Evolutionary conservation across 2,329 filamentous ascomycete species (phyloP).

Genomic region (Neurospora crassa): DNA sequence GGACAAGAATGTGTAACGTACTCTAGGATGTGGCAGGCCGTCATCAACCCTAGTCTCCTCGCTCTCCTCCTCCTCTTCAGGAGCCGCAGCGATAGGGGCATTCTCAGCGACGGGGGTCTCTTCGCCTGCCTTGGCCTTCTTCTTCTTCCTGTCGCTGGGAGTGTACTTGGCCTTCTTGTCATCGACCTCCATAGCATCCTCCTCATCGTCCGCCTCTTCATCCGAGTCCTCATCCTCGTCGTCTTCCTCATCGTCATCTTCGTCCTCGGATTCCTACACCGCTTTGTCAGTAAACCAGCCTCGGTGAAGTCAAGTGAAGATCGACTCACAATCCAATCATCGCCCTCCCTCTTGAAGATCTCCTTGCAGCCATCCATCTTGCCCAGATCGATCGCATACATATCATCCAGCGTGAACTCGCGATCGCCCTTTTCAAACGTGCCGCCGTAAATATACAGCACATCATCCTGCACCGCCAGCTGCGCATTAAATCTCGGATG

Average conservation of each 20-base stretch:
- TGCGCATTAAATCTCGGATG: constrained; percentile 88
- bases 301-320: constrained; percentile 11
- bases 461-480: constrained; percentile 82
- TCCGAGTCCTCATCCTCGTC: constrained; percentile 39
- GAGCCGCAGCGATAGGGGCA: constrained; percentile 13
- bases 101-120: constrained; percentile 12
- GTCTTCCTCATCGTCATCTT: constrained; percentile 51
- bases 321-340: constrained; percentile 66
- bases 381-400: constrained; percentile 87
- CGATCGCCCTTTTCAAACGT: constrained; percentile 92
- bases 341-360: constrained; percentile 74
- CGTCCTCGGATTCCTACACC: constrained; percentile 45
- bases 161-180: constrained; percentile 34
- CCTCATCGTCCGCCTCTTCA: constrained; percentile 30
- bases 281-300: constrained; percentile 1
- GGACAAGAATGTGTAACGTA: constrained; percentile 23
- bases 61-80: constrained; percentile 37
- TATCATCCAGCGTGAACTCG: constrained; percentile 91
- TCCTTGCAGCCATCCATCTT: constrained; percentile 92
- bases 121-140: constrained; percentile 4
- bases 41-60: constrained; percentile 54
- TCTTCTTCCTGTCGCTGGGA: constrained; percentile 38
- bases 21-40: constrained; percentile 60
- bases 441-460: constrained; percentile 88
- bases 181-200: constrained; percentile 20